Base-by-base conservation (phyloP, 75 land plant species). In the Adiantum capillusveneris region DNA sequence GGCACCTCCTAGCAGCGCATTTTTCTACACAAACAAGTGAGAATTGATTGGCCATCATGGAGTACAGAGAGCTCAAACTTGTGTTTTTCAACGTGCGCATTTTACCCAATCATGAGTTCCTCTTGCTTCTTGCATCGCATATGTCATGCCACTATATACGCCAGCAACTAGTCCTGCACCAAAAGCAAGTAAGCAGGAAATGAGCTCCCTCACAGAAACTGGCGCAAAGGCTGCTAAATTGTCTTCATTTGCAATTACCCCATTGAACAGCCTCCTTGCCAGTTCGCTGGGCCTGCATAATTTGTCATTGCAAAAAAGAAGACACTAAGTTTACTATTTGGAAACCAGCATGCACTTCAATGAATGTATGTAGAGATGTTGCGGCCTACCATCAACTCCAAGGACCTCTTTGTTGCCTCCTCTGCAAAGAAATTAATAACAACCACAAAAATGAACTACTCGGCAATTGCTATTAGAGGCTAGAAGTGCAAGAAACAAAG, bases 61-160 rank as follows among this genome's bases (percentile, higher is more conserved):
- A 3, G 37, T 5, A 34, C 9, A 34, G 37, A 34, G 9, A 34
- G 3, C 3, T 3, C 9, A 34, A 34, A 34, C 9, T 34, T 34
- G 37, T 5, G 3, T 34, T 34, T 5, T 9, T 5, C 9, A 34
- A 34, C 9, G 37, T 34, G 9, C 9, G 20, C 13, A n/a, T 25
- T 76, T 25, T 25, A 75, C 76, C 76, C 78, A 73, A 25, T 75
- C 78, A 53, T 71, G 78, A 13, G 72, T 76, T 2, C 78, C 75
- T 17, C 78, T 53, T n/a, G 69, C 78, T 57, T 75, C 69, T 29
- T 65, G 77, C 69, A 65, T 65, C 29, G 53, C 63, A 57, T 65
- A 72, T 6, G 69, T 72, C 53, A 60, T 59, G n/a, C 78, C 78
- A 17, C 70, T 45, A 31, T 75, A 75, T 0, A 75, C 50, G 37